phyloP scores from a whole-genome alignment of 73 alveolate species.

The Symbiodinium natans region DNA sequence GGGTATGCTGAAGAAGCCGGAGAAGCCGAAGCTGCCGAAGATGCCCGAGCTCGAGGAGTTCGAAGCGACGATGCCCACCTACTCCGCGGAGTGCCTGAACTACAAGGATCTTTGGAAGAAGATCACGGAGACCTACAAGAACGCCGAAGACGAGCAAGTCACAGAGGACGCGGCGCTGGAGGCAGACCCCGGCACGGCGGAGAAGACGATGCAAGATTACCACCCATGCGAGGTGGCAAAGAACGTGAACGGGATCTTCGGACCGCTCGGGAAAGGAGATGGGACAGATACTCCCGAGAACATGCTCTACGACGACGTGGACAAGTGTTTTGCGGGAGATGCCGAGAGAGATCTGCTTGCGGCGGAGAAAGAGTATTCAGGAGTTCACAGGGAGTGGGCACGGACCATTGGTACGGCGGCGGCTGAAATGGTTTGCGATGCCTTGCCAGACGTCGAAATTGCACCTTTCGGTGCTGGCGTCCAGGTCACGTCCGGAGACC shows the following conservation, averaged over 20 bases:
- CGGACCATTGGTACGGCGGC: no score
- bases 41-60: background rate
- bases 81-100: conserved; percentile 60
- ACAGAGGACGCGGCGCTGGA: conserved; percentile 5
- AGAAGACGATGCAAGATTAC: conserved; percentile 16
- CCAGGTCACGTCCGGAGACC: no score
- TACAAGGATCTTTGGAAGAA: conserved; percentile 56
- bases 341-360: no score
- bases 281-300: conserved; percentile 14
- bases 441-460: no score
- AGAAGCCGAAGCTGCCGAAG: background rate
- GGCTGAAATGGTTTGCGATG: no score
- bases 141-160: conserved; percentile 33
- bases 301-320: conserved; percentile 26
- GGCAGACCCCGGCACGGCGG: conserved; percentile 46
- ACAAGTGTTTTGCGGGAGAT: no score
- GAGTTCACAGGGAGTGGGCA: no score
- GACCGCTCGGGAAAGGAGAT: conserved; percentile 27
- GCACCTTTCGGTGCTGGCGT: no score
- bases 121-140: conserved; percentile 42
- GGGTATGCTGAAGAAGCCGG: background rate
- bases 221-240: conserved; percentile 79
- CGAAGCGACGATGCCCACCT: conserved; percentile 12
- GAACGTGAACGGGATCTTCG: conserved; percentile 26
- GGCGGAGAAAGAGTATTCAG: no score